phyloP scores from a whole-genome alignment of 2,329 filamentous ascomycete genomes.

The Biscogniauxia sp. region DNA sequence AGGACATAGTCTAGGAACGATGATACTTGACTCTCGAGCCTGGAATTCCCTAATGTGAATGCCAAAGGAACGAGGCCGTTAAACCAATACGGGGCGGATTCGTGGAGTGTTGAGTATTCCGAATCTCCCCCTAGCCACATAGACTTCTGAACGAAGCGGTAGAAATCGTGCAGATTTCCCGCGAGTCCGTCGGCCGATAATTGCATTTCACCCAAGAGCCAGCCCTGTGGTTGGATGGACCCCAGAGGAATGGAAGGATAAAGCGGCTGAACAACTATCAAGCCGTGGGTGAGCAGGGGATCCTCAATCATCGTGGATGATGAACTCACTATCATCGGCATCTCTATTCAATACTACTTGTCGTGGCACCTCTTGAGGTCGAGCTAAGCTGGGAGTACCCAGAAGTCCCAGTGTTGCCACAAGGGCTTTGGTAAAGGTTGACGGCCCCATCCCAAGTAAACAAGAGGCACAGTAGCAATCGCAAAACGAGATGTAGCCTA shows the following conservation, averaged over 20 bases:
- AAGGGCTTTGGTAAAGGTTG: slow-evolving; percentile 3
- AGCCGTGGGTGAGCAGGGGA: slow-evolving; percentile 4
- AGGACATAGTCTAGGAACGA: slow-evolving; percentile 46
- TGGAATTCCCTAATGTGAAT: slow-evolving; percentile 45
- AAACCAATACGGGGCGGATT: slow-evolving; percentile 57
- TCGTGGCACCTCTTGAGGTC: slow-evolving; percentile 3
- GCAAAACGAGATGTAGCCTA: background rate
- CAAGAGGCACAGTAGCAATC: background rate
- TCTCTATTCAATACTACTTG: background rate
- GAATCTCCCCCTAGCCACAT: slow-evolving; percentile 49
- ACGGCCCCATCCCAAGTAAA: slow-evolving; percentile 4
- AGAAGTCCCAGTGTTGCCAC: slow-evolving; percentile 9
- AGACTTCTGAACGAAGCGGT: slow-evolving; percentile 50
- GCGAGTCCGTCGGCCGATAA: slow-evolving; percentile 27
- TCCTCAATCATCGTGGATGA: background rate
- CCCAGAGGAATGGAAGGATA: slow-evolving; percentile 27
- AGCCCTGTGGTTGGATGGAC: slow-evolving; percentile 29
- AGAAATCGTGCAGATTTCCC: slow-evolving; percentile 48
- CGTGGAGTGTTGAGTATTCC: slow-evolving; percentile 53
- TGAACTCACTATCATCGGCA: background rate
- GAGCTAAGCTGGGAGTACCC: slow-evolving; percentile 6
- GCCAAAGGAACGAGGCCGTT: slow-evolving; percentile 57
- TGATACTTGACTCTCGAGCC: slow-evolving; percentile 49
- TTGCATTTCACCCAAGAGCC: slow-evolving; percentile 29
- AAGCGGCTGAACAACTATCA: slow-evolving; percentile 29